phyloP scores from a whole-genome alignment of 257 asterid species.

The Euphrasia confusa region DNA sequence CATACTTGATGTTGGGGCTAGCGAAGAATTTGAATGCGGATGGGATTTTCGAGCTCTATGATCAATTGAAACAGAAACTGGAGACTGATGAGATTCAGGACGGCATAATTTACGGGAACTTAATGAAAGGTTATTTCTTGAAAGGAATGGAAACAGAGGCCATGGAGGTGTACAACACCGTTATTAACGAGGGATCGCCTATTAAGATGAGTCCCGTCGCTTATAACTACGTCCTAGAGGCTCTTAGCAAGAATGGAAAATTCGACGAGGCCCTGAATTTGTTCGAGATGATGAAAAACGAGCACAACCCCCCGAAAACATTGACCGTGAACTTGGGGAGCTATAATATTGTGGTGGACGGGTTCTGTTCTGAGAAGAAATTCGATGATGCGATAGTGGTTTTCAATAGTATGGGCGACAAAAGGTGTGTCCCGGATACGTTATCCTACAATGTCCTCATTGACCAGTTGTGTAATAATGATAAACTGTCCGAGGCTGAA shows the following conservation, averaged over 20 bases:
- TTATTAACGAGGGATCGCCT: conserved; percentile 45
- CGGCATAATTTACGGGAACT: conserved; percentile 75
- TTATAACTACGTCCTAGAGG: conserved; percentile 67
- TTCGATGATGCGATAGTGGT: conserved; percentile 64
- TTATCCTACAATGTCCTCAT: conserved; percentile 71
- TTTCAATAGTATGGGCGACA: conserved; percentile 73
- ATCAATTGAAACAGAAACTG: conserved; percentile 73
- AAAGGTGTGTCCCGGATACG: conserved; percentile 73
- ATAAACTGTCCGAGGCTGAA: conserved; percentile 64
- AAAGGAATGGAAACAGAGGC: conserved; percentile 83
- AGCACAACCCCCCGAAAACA: conserved; percentile 74
- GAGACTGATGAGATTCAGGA: conserved; percentile 49
- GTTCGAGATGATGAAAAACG: conserved; percentile 73
- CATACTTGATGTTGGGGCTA: conserved; percentile 69
- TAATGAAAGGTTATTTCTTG: conserved; percentile 87
- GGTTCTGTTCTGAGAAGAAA: conserved; percentile 63
- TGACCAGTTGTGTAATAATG: conserved; percentile 71
- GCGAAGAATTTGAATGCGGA: conserved; percentile 55
- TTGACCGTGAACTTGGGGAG: conserved; percentile 82
- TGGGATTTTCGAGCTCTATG: conserved; percentile 58
- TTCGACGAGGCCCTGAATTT: conserved; percentile 73
- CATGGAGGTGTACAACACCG: conserved; percentile 62
- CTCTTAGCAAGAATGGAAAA: conserved; percentile 75
- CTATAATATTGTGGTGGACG: conserved; percentile 74
- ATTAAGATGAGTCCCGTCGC: conserved; percentile 68